phyloP scores from a whole-genome alignment of 1,139 yeast genomes.

The Yamadazyma trypodendri region DNA sequence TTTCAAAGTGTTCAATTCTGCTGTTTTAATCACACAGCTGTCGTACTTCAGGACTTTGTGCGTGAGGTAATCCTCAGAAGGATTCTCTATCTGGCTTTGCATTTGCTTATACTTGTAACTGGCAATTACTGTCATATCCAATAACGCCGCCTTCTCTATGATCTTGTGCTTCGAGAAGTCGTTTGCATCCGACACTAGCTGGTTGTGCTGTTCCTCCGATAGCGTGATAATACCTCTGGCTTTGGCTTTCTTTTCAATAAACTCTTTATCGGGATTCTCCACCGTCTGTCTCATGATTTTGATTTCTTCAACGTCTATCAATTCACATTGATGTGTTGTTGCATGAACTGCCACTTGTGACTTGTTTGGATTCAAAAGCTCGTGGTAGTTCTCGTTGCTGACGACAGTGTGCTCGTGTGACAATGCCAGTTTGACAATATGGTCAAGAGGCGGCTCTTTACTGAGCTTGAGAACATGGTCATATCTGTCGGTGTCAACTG shows the following conservation, averaged over 20 bases:
- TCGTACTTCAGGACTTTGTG: constrained; percentile 30
- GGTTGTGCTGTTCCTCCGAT: constrained; percentile 24
- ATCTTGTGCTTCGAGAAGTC: constrained; percentile 31
- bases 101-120: constrained; percentile 21
- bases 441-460: constrained; percentile 21
- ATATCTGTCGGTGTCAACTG: constrained; percentile 8
- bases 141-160: constrained; percentile 19
- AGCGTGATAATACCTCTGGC: constrained; percentile 22
- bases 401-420: constrained; percentile 16
- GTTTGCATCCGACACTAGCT: constrained; percentile 23
- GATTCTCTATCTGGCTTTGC: constrained; percentile 17
- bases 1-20: constrained; percentile 19
- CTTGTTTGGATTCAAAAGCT: constrained; percentile 14
- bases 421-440: constrained; percentile 21
- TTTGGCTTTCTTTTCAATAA: constrained; percentile 20
- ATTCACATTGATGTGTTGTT: constrained; percentile 6
- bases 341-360: constrained; percentile 12
- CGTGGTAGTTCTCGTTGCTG: constrained; percentile 6
- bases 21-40: constrained; percentile 23
- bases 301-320: constrained; percentile 15
- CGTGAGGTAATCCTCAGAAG: constrained; percentile 29
- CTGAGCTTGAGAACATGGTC: constrained; percentile 10
- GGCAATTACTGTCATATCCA: constrained; percentile 27
- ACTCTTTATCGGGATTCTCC: constrained; percentile 24
- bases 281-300: constrained; percentile 14